These are phyloP conservation scores for Tripterygium wilfordii DNA, from an alignment of 177 flowering plant species.

Conservation along the genomic window DNA sequence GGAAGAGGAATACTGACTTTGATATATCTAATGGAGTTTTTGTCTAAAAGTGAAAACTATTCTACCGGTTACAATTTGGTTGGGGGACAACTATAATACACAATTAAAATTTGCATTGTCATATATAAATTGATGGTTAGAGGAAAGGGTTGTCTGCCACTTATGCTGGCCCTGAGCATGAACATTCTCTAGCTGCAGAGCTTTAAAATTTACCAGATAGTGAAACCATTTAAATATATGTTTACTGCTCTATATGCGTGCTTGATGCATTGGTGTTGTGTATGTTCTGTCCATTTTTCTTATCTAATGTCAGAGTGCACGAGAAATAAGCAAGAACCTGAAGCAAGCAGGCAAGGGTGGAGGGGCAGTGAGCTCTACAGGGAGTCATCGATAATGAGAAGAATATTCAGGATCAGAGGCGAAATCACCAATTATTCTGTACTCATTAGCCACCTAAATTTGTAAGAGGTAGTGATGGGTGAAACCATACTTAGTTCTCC, in stretches of 20 bases:
- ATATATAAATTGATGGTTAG: too few species aligned
- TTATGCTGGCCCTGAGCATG: too few species aligned
- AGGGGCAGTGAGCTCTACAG: conserved; percentile 1
- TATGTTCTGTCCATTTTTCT: neutral
- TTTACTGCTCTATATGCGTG: neutral
- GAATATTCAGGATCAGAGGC: conserved; percentile 2
- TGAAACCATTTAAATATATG: neutral
- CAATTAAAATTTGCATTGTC: too few species aligned
- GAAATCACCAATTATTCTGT: conserved; percentile 2
- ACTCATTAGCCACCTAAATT: conserved; percentile 12
- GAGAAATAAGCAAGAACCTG: conserved; percentile 20
- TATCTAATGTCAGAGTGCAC: conserved; percentile 13
- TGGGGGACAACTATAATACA: too few species aligned
- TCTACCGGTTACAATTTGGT: too few species aligned
- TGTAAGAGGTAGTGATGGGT: conserved; percentile 7
- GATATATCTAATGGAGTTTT: too few species aligned
- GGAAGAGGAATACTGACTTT: too few species aligned
- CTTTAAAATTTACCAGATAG: too few species aligned
- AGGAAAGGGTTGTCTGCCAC: too few species aligned
- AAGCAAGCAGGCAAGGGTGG: conserved; percentile 13
- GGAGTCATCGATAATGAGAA: conserved; percentile 10
- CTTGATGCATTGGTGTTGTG: neutral
- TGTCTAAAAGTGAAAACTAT: too few species aligned
- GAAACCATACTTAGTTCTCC: conserved; percentile 3
- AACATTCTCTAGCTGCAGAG: too few species aligned